Percentiles rank a stretch among this genome's conserved stretches.
phyloP scores from a whole-genome alignment of 73 alveolate genomes.

The Uronychia binucleata region DNA sequence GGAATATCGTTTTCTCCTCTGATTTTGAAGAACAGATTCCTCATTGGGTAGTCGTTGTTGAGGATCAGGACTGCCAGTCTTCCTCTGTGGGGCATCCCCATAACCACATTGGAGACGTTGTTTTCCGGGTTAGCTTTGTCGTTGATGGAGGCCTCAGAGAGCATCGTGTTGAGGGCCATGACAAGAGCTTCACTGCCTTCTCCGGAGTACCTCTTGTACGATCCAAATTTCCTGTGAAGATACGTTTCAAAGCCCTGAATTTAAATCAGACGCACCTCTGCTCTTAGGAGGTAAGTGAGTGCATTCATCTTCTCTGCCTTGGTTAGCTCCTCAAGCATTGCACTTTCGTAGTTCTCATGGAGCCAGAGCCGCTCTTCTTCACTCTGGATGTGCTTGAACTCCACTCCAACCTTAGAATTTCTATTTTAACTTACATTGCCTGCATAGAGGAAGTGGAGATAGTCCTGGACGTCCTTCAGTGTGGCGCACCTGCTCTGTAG shows the following conservation, averaged over 20 bases:
- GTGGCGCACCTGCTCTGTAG: constrained; percentile 26
- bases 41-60: constrained; percentile 68
- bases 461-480: constrained; percentile 49
- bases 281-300: background rate
- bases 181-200: constrained; percentile 83
- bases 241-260: constrained; percentile 76
- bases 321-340: constrained; percentile 47
- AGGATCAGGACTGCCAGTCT: constrained; percentile 64
- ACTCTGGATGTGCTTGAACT: constrained; percentile 74
- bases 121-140: constrained; percentile 38
- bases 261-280: background rate
- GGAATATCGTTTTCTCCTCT: constrained; percentile 81
- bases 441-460: constrained; percentile 63
- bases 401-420: constrained; percentile 45
- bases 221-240: constrained; percentile 71
- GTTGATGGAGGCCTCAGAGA: constrained; percentile 55
- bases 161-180: constrained; percentile 66
- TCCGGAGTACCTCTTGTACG: constrained; percentile 83
- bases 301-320: constrained; percentile 66
- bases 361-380: constrained; percentile 84
- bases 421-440: constrained; percentile 34
- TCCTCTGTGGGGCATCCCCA: constrained; percentile 90
- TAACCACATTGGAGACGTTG: constrained; percentile 57
- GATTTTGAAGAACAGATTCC: constrained; percentile 69
- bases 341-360: constrained; percentile 70